These are phyloP conservation scores for Clitoria ternatea DNA, from an alignment of 306 rosid genomes.

Conservation along the genomic window DNA sequence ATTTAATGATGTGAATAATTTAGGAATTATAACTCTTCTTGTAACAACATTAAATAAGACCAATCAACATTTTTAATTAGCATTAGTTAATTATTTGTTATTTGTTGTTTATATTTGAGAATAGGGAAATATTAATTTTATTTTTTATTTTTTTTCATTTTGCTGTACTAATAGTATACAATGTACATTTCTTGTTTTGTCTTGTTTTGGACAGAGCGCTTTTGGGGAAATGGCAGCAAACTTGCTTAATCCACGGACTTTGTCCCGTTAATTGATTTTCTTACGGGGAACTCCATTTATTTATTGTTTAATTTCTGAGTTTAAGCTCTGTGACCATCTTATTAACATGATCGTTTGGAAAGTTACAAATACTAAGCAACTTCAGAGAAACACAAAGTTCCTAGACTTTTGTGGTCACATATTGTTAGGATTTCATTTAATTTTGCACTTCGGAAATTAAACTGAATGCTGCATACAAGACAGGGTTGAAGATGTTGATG, in stretches of 20 bases:
- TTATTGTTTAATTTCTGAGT: too few relatives aligned
- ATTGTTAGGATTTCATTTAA: neutral
- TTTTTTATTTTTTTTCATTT: too few relatives aligned
- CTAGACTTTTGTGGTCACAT: conserved; percentile 5
- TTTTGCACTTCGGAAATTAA: neutral
- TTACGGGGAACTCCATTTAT: neutral
- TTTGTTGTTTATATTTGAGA: too few relatives aligned
- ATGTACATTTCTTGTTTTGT: too few relatives aligned
- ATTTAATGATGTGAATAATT: too few relatives aligned
- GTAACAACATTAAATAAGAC: too few relatives aligned
- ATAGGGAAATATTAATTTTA: too few relatives aligned
- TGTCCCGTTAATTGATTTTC: neutral
- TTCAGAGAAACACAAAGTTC: neutral
- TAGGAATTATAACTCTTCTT: too few relatives aligned
- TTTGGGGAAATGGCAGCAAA: neutral
- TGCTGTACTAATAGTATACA: too few relatives aligned
- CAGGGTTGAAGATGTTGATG: neutral
- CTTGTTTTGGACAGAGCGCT: neutral
- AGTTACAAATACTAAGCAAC: neutral
- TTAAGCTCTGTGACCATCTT: neutral
- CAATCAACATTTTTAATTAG: too few relatives aligned
- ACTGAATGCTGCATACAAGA: neutral
- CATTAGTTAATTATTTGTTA: too few relatives aligned
- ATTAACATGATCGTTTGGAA: neutral
- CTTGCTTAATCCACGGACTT: neutral